Evolutionary conservation across 2,329 filamentous ascomycete species (phyloP), one percentile per base, ranked within the genome.

Genomic region (Penicillium sp.): DNA sequence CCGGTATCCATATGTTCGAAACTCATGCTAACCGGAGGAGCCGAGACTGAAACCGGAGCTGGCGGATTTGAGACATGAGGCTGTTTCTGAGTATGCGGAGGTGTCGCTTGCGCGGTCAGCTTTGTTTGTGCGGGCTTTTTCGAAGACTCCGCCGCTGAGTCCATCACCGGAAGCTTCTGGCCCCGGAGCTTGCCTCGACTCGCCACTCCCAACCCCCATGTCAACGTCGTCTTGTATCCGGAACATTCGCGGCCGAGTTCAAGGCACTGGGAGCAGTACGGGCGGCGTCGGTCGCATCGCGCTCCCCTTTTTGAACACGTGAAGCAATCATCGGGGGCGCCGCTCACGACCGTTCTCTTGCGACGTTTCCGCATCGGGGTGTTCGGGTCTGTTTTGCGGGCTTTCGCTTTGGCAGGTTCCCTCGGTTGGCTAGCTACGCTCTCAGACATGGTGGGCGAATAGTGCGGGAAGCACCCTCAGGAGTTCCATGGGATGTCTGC

Each of bases 171-270:
- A 55, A 96, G 79, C 54, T 92, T 92, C 64, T 97, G 81, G 37
- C 93, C 93, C 59, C 93, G 86, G 60, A 97, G 85, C 80, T 97
- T 97, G 70, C 93, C 93, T 68, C 93, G 87, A 76, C 92, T 97
- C 54, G 93, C 93, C 56, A 97, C 93, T 49, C 93, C 93, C 46
- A 97, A 90, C 41, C 92, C 92, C 93, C 93, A 97, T 45, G 93
- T 97, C 75, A 97, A 82, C 66, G 93, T 92, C 15, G 93, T 97
- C 78, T 95, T 95, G 81, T 97, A 97, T 56, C 93, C 93, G 26
- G 90, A 92, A 78, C 93, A 97, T 70, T 96, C 92, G 72, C 91
- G 92, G 62, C 92, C 92, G 61, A 91, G 83, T 66, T 96, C 90
- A 60, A 97, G 84, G 74, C 93, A 99, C 76, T 92, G 92, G 43